phyloP scores from a whole-genome alignment of 305 asterid species.

The Fraxinus dipetala region DNA sequence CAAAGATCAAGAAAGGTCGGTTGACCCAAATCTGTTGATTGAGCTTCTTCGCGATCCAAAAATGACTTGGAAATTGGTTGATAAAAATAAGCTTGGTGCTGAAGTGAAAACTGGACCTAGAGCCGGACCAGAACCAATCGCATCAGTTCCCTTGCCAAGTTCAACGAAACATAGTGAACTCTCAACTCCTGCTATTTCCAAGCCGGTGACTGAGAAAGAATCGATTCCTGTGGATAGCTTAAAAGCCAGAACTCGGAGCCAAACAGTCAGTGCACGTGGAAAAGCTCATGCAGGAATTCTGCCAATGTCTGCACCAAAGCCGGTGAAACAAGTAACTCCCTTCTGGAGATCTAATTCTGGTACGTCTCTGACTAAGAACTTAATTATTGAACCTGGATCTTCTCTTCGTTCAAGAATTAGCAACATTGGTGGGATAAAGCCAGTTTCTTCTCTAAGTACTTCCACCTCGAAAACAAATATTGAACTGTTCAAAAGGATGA shows the following conservation, averaged over 20 bases:
- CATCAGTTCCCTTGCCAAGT: slow-evolving; percentile 8
- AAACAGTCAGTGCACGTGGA: slow-evolving; percentile 3
- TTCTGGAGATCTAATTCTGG: slow-evolving; percentile 12
- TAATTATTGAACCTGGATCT: slow-evolving; percentile 5
- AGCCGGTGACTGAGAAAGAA: background rate
- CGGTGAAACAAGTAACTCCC: slow-evolving; percentile 8
- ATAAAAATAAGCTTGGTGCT: slow-evolving; percentile 4
- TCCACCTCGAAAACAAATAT: slow-evolving; percentile 19
- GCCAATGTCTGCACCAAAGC: slow-evolving; percentile 16
- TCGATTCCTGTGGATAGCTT: slow-evolving; percentile 9
- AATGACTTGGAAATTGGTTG: slow-evolving; percentile 31
- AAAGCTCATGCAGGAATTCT: slow-evolving; percentile 8
- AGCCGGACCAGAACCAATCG: slow-evolving; percentile 7
- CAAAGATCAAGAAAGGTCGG: slow-evolving; percentile 22
- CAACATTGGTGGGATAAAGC: background rate
- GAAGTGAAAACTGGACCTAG: slow-evolving; percentile 17
- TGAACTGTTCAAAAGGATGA: background rate
- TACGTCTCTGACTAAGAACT: background rate
- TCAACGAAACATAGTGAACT: slow-evolving; percentile 2
- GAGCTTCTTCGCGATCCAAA: slow-evolving; percentile 35
- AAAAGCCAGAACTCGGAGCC: slow-evolving; percentile 1
- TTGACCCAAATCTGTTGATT: slow-evolving; percentile 33
- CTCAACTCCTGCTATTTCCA: slow-evolving; percentile 4
- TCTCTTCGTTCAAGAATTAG: slow-evolving; percentile 1
- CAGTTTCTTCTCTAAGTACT: slow-evolving; percentile 20